These are phyloP conservation scores for Thalassia testudinum DNA, from an alignment of 116 monocot species.

Conservation along the genomic window DNA sequence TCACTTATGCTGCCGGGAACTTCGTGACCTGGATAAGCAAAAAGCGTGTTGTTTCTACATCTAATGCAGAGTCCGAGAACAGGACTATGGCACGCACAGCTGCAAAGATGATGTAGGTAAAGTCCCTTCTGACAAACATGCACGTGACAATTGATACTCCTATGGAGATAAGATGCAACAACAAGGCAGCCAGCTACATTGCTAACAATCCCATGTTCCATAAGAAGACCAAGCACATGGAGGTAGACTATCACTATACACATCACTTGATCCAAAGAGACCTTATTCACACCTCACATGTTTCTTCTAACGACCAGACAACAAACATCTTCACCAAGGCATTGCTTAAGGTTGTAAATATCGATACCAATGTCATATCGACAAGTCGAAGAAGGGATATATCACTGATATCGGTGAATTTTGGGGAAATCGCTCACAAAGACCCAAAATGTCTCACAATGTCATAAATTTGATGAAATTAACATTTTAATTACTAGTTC, in stretches of 20 bases:
- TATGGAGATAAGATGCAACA: not conserved
- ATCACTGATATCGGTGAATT: no score
- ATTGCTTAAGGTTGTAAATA: no score
- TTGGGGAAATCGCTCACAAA: no score
- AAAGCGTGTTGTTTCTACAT: not conserved
- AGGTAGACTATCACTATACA: not conserved
- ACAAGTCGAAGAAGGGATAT: no score
- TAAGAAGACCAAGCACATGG: not conserved
- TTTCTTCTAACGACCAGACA: no score
- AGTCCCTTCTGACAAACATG: not conserved
- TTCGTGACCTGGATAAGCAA: not conserved
- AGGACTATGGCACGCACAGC: not conserved
- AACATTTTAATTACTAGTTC: no score
- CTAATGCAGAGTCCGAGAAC: not conserved
- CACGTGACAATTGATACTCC: not conserved
- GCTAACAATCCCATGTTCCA: not conserved
- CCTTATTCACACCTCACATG: not conserved
- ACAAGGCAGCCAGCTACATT: not conserved
- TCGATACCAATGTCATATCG: no score
- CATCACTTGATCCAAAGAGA: not conserved
- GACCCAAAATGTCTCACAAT: no score
- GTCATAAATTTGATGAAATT: no score
- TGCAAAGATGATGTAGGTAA: not conserved
- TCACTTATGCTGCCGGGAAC: not conserved
- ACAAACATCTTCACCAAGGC: no score